phyloP scores from a whole-genome alignment of 176 grass and related monocot species.

The Chloris gayana region DNA sequence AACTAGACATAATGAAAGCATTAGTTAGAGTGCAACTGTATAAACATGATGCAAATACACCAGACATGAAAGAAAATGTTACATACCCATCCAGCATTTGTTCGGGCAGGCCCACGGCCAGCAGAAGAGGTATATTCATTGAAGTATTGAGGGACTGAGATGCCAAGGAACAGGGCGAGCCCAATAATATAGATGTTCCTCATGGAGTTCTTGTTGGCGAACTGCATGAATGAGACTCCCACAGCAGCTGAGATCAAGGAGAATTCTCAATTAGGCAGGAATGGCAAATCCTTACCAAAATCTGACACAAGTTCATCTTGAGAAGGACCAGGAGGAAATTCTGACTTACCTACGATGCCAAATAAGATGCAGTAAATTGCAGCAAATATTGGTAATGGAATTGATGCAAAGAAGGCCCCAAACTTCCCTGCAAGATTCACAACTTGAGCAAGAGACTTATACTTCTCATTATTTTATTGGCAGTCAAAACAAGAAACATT shows the following conservation, averaged over 20 bases:
- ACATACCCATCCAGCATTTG: slow-evolving; percentile 97
- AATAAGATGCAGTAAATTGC: slow-evolving; percentile 93
- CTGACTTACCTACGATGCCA: slow-evolving; percentile 83
- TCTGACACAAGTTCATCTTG: background rate
- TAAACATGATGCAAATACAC: background rate
- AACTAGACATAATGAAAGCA: background rate
- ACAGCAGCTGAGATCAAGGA: slow-evolving; percentile 67
- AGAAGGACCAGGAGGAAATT: background rate
- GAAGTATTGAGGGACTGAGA: slow-evolving; percentile 96
- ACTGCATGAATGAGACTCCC: slow-evolving; percentile 90
- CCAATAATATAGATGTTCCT: slow-evolving; percentile 97
- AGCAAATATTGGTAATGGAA: slow-evolving; percentile 91
- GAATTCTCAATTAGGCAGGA: slow-evolving; percentile 22
- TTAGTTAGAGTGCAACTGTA: background rate
- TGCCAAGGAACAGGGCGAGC: slow-evolving; percentile 77
- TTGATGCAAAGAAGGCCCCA: slow-evolving; percentile 97
- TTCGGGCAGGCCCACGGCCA: slow-evolving; percentile 60
- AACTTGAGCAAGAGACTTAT: slow-evolving; percentile 27
- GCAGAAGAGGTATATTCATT: slow-evolving; percentile 74
- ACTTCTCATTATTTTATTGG: background rate
- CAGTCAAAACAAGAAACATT: slow-evolving; percentile 34
- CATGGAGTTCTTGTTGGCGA: slow-evolving; percentile 88
- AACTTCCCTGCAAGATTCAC: slow-evolving; percentile 76
- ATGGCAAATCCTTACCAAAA: background rate
- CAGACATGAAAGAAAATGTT: background rate